Percentiles rank a stretch among this genome's conserved stretches.
Conservation (phyloP, 1,284 basidiomycete genomes). For the Phellopilus nigrolimitatus region DNA sequence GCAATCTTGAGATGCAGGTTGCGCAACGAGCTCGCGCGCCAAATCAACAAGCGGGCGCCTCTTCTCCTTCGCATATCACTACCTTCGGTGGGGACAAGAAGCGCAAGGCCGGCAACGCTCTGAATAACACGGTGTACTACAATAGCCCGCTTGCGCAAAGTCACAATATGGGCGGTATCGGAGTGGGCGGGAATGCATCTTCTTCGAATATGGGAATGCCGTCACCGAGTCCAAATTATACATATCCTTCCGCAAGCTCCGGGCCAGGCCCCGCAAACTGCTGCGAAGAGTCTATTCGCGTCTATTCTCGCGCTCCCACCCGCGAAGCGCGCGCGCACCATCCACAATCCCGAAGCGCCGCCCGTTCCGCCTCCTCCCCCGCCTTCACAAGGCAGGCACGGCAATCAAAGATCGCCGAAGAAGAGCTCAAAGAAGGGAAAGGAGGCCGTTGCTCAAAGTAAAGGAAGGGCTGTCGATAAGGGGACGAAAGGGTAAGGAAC, state of each 20-base stretch:
- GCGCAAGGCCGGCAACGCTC: constrained; percentile 39
- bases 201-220: constrained; percentile 31
- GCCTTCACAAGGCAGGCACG: constrained; percentile 17
- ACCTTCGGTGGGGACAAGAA: constrained; percentile 37
- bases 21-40: constrained; percentile 36
- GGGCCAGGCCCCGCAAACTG: constrained; percentile 35
- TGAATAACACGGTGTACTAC: constrained; percentile 36
- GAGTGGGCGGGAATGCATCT: constrained; percentile 24
- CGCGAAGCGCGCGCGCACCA: constrained; percentile 64
- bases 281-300: constrained; percentile 57
- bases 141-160: constrained; percentile 46
- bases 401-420: constrained; percentile 9
- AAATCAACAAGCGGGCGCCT: constrained; percentile 37
- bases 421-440: constrained; percentile 15
- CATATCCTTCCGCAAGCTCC: constrained; percentile 44
- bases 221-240: constrained; percentile 35
- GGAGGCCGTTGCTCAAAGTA: constrained; percentile 1
- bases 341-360: constrained; percentile 65
- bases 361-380: constrained; percentile 51
- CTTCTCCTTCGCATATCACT: constrained; percentile 1
- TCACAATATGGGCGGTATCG: constrained; percentile 19
- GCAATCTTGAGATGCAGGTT: constrained; percentile 62
- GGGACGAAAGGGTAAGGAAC: constrained; percentile 17
- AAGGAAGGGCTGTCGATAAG: constrained; percentile 1
- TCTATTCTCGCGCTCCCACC: constrained; percentile 73